Evolutionary conservation across 257 asterid genomes (phyloP).

Genomic region (Solanum chmielewskii): DNA sequence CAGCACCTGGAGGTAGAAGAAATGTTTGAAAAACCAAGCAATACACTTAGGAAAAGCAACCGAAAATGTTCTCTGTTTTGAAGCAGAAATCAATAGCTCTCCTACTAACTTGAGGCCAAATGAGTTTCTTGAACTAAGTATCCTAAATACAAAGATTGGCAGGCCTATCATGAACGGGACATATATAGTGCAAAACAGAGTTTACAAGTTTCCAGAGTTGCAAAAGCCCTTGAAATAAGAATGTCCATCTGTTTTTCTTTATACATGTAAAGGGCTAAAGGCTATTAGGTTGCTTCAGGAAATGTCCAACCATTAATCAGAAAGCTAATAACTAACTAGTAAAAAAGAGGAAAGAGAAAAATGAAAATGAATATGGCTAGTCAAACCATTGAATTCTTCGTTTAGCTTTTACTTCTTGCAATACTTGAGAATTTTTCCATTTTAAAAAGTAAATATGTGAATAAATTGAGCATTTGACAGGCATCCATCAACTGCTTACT

Average conservation of each 20-base stretch:
- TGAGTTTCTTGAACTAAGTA: not conserved
- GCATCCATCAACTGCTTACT: not conserved
- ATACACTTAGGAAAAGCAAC: not conserved
- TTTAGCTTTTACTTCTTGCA: not conserved
- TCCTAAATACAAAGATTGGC: not conserved
- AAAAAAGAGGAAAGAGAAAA: not conserved
- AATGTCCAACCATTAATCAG: not conserved
- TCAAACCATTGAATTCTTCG: not conserved
- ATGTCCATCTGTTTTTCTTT: not conserved
- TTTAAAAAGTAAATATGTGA: not conserved
- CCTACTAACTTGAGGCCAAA: not conserved
- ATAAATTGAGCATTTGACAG: not conserved
- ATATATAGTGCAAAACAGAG: not conserved
- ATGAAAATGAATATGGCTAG: not conserved
- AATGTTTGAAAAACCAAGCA: not conserved
- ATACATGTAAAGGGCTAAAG: not conserved
- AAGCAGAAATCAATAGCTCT: not conserved
- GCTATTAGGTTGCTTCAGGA: not conserved
- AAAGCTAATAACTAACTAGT: not conserved
- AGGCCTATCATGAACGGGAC: not conserved
- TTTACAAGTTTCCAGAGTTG: not conserved
- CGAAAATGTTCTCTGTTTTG: not conserved
- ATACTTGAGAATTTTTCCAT: not conserved
- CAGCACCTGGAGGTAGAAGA: conserved; percentile 31
- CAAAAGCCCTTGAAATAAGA: not conserved